Evolutionary conservation across 2,329 filamentous ascomycete genomes (phyloP), one percentile per base, ranked within the genome.

Genomic region (Cadophora sp.): DNA sequence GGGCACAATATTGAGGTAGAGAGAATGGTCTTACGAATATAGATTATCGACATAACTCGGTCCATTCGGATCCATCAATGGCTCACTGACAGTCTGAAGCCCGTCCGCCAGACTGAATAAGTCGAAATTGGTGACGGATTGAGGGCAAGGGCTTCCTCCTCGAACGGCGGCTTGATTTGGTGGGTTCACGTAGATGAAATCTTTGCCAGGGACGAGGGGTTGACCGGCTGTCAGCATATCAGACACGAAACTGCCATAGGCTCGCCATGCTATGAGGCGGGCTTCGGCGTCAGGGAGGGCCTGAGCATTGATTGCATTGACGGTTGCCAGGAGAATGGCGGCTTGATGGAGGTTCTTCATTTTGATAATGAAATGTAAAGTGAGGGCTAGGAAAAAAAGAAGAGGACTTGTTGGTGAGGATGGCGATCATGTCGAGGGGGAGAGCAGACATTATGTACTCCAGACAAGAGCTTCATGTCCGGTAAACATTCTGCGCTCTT

Each of bases 91-190:
- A n/a, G n/a, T 41, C 13, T 59, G 55, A 11, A 59, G 14, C 4
- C 33, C 18, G 22, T 59, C 55, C 2, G 55, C 55, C 3, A 59
- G 22, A 41, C 55, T 41, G 33, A 59, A 59, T 16, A 59, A 59
- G 33, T 59, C 55, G 18, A 59, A 59, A 18, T 59, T 59, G 14
- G 55, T 59, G 33, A 59, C 55, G 4, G 55, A 59, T 14, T 59
- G 55, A 24, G 55, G 55, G 24, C 55, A 59, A 6, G 55, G 55
- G 14, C 30, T 59, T 43, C 55, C 55, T 43, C 55, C 55, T 36
- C 55, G 55, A 36, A 59, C 55, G n/a, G 55, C 55, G 11, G 55
- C 55, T 36, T 36, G 36, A 22, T 59, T 59, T 5, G 36, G 55
- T 36, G 55, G 55, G 16, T 59, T 59, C 13, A 59, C 55, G 20